Evolutionary conservation across 2,329 filamentous ascomycete species (phyloP).

Genomic region (Samsoniella hepiali): DNA sequence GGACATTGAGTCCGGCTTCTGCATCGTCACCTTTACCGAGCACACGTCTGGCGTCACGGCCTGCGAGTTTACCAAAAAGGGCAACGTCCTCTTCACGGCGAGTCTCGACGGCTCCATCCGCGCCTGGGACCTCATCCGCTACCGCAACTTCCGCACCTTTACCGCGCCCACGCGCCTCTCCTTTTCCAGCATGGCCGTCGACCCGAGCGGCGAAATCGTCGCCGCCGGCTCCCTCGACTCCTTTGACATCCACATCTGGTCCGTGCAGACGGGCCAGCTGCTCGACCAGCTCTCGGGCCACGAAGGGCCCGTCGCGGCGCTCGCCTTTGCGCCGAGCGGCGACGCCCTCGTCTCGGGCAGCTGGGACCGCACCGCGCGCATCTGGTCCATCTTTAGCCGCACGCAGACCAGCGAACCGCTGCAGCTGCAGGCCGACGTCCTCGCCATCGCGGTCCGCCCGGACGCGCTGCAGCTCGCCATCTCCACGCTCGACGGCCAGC

Average conservation of each 20-base stretch:
- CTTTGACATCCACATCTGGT: constrained; percentile 98
- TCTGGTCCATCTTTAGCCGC: constrained; percentile 93
- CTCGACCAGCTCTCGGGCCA: constrained; percentile 89
- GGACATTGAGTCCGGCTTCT: constrained; percentile 96
- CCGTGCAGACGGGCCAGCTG: constrained; percentile 93
- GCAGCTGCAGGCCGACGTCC: constrained; percentile 85
- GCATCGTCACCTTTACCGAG: constrained; percentile 96
- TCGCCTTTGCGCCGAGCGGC: constrained; percentile 87
- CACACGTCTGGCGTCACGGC: constrained; percentile 92
- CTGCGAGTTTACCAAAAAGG: constrained; percentile 91
- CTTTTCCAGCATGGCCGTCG: constrained; percentile 93
- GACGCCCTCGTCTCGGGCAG: constrained; percentile 82
- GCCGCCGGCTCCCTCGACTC: constrained; percentile 94
- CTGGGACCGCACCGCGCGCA: constrained; percentile 92
- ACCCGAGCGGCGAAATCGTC: constrained; percentile 93
- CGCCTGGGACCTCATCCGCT: constrained; percentile 94
- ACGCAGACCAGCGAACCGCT: constrained; percentile 94
- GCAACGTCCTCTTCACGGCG: constrained; percentile 92
- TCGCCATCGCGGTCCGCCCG: constrained; percentile 81
- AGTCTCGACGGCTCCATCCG: constrained; percentile 91
- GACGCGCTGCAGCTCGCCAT: constrained; percentile 90
- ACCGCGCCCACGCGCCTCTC: constrained; percentile 88
- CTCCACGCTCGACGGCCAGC: constrained; percentile 86
- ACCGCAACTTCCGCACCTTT: constrained; percentile 96
- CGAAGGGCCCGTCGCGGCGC: constrained; percentile 84